Base-by-base conservation (phyloP, 306 rosid species). In the Quercus gilva region DNA sequence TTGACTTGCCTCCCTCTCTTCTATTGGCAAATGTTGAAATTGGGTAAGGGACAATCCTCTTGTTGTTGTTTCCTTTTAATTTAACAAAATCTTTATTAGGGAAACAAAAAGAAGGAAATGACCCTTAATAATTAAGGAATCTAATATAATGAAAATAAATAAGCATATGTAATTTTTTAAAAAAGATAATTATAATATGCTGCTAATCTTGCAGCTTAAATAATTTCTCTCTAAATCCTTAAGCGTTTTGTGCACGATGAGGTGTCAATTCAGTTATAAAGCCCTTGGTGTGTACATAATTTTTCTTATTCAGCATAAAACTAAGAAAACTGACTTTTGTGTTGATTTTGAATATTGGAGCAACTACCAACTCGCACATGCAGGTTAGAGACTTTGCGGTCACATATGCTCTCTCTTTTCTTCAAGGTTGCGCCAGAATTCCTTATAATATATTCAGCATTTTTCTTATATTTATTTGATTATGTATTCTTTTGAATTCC, bases 241-340 rank as follows among this genome's bases (percentile, higher is more conserved):
- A 7, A 37, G 2, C 0, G 0, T 2, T 37, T 37, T 37, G 9
- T 37, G 2, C 2, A 1, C 7, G 10, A 2, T 0, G 0, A 37
- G 0, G 2, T 7, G 0, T 0, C 2, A 37, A 37, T 37, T 37
- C 0, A 37, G 0, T 7, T 37, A 7, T 8, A 0, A 37, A 37
- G 3, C 11, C 0, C 3, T 37, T 0, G 0, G 0, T 0, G 0
- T 8, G 11, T 37, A 41, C 12, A 8, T 41, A 41, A 2, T 3
- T 41, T 41, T 41, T 41, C 12, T 41, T 41, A 41, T 2, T 41
- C 0, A 26, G 12, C 12, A 2, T 41, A 41, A 49, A 31, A 7
- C 23, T 2, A 29, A 17, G 6, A 31, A 65, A 65, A 13, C 20
- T 18, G 0, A 6, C 51, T 6, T 15, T 49, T 3, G 43, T 28